Evolutionary conservation across 2,329 filamentous ascomycete species (phyloP), one percentile per base, ranked within the genome.

Genomic region (Aureobasidium sp.): DNA sequence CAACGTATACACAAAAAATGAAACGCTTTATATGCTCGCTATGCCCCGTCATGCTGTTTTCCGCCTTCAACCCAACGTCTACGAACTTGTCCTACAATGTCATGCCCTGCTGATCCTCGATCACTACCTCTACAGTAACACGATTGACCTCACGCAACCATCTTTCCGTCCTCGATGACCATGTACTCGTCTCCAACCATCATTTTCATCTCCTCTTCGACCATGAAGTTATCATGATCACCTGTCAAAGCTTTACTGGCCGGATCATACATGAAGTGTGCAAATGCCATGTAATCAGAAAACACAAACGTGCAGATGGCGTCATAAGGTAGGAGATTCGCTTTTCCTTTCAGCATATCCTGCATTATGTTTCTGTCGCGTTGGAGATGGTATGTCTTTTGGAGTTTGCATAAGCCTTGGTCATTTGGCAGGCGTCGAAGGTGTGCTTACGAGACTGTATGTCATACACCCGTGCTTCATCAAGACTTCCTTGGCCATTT

Each of bases 301-400:
- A 79, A 79, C 60, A 78, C 76, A 67, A 79, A 79, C 12, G 76
- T 78, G 70, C 77, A 79, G 37, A 79, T 78, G 53, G 77, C 77
- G 65, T 79, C 77, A 67, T 77, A 79, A 56, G 76, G 73, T 53
- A 77, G 66, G 63, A 79, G 70, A 56, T 73, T 69, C 9, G 76
- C 77, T 61, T 77, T 74, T 23, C 77, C 77, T 61, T 76, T 75
- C 66, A 79, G 68, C 67, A 79, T 79, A 64, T 79, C 77, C 55
- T 75, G 72, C 58, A 78, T 73, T 55, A 76, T 75, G 55, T 74
- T 77, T 32, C 75, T 72, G 63, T 79, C 77, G 15, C 76, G 72
- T 58, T 74, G 67, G 3, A 79, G 69, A 64, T 78, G 77, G 64
- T 79, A 79, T 13, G 76, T 78, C 76, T 79, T 32, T 46, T 3